These are phyloP conservation scores for Oryza meyeriana DNA, from an alignment of 176 grass and related monocot species.

Conservation along the genomic window DNA sequence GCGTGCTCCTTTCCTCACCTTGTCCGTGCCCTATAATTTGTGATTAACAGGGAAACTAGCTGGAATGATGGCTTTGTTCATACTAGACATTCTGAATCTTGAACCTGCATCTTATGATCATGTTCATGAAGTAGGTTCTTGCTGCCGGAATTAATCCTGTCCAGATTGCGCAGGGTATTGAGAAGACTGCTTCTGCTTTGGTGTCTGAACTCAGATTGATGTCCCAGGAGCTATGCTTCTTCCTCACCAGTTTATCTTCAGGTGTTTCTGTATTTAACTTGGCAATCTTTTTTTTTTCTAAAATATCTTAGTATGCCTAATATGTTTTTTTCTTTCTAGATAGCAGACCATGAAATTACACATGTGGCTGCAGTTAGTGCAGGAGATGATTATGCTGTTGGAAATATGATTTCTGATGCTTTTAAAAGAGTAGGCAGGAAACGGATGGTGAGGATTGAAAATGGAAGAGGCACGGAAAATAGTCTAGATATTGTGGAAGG, in stretches of 20 bases:
- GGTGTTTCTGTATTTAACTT: background rate
- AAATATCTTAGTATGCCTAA: background rate
- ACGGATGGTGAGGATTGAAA: too few relatives aligned
- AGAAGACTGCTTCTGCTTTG: too few relatives aligned
- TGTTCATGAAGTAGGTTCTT: slow-evolving; percentile 78
- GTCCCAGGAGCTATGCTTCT: too few relatives aligned
- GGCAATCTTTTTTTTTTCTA: background rate
- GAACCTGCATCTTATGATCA: slow-evolving; percentile 20
- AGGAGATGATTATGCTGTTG: slow-evolving; percentile 77
- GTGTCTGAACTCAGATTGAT: too few relatives aligned
- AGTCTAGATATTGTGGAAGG: slow-evolving; percentile 79
- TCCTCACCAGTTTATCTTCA: too few relatives aligned
- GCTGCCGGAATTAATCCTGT: slow-evolving; percentile 92
- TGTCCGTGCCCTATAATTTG: background rate
- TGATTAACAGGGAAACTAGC: background rate
- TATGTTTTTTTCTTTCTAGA: slow-evolving; percentile 43
- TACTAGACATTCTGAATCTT: background rate
- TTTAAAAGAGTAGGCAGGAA: too few relatives aligned
- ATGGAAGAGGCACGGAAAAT: too few relatives aligned
- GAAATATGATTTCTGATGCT: slow-evolving; percentile 82
- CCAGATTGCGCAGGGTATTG: slow-evolving; percentile 80
- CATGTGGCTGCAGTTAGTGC: slow-evolving; percentile 87
- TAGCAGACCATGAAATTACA: slow-evolving; percentile 78
- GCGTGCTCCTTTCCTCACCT: background rate
- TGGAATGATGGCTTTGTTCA: background rate